A percentile compares a stretch with the other conserved stretches of the same genome.
These are phyloP conservation scores for Arachis stenosperma DNA, from an alignment of 306 rosid species.

Conservation along the genomic window DNA sequence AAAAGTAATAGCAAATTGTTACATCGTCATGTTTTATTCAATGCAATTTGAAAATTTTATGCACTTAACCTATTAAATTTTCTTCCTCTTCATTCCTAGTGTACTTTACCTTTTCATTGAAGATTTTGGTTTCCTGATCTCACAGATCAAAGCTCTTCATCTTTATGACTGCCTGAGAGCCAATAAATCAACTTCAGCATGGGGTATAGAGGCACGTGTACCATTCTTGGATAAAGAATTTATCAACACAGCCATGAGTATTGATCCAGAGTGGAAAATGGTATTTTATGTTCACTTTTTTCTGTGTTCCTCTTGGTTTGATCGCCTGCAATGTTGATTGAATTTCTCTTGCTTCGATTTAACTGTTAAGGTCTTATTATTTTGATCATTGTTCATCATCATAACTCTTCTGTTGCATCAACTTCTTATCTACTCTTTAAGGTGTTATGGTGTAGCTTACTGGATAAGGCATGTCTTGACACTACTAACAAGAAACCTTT, in stretches of 20 bases:
- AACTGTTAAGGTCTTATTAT: constrained; percentile 26
- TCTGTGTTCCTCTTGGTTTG: constrained; percentile 26
- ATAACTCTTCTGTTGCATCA: constrained; percentile 5
- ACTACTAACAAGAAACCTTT: background rate
- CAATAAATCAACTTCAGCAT: constrained; percentile 93
- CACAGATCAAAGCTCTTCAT: constrained; percentile 92
- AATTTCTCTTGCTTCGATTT: constrained; percentile 16
- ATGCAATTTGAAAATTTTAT: constrained; percentile 4
- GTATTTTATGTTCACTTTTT: constrained; percentile 47
- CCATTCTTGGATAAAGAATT: constrained; percentile 94
- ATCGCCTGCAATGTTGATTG: constrained; percentile 20
- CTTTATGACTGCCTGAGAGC: constrained; percentile 97
- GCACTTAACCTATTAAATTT: constrained; percentile 5
- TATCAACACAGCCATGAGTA: constrained; percentile 70
- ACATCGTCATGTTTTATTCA: constrained; percentile 21
- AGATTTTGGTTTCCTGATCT: constrained; percentile 35
- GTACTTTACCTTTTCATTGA: constrained; percentile 32
- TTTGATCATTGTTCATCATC: constrained; percentile 24
- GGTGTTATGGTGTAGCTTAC: constrained; percentile 15
- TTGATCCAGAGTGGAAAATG: constrained; percentile 97
- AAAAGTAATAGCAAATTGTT: constrained; percentile 58
- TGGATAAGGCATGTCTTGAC: constrained; percentile 15
- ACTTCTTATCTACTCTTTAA: constrained; percentile 6
- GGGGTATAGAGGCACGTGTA: constrained; percentile 99
- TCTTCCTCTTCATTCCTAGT: background rate